Percentiles rank a stretch among this genome's conserved stretches.
Evolutionary conservation across 257 asterid species (phyloP).

Genomic region (Nicotiana sylvestris): DNA sequence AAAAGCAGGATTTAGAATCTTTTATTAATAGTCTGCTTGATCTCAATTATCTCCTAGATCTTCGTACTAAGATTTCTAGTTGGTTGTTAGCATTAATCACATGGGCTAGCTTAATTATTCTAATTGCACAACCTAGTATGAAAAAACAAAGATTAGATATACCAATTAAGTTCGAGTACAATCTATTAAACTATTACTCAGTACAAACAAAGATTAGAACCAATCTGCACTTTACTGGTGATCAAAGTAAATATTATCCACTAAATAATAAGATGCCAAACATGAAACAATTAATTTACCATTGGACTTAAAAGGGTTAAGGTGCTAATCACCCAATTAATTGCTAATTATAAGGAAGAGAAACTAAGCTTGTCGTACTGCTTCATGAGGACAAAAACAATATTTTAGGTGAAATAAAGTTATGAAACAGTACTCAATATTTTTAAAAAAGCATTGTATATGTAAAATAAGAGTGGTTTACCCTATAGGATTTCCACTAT

Average conservation of each 20-base stretch:
- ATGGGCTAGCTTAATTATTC: neutral
- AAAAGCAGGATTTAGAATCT: neutral
- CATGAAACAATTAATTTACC: neutral
- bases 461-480: slow-evolving; percentile 7
- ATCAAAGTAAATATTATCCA: neutral
- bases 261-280: neutral
- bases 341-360: neutral
- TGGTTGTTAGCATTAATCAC: slow-evolving; percentile 1
- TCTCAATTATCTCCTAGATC: neutral
- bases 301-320: neutral
- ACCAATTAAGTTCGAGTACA: neutral
- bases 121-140: neutral
- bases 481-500: slow-evolving; percentile 25
- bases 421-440: neutral
- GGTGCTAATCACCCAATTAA: neutral
- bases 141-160: neutral
- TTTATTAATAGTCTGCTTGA: neutral
- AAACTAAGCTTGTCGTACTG: neutral
- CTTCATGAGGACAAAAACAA: no score
- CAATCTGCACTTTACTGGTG: neutral
- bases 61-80: neutral
- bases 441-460: neutral
- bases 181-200: neutral
- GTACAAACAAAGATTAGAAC: neutral
- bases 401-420: no score